These are phyloP conservation scores for Earliella scabrosa DNA, from an alignment of 1,284 basidiomycete genomes.

Conservation along the genomic window DNA sequence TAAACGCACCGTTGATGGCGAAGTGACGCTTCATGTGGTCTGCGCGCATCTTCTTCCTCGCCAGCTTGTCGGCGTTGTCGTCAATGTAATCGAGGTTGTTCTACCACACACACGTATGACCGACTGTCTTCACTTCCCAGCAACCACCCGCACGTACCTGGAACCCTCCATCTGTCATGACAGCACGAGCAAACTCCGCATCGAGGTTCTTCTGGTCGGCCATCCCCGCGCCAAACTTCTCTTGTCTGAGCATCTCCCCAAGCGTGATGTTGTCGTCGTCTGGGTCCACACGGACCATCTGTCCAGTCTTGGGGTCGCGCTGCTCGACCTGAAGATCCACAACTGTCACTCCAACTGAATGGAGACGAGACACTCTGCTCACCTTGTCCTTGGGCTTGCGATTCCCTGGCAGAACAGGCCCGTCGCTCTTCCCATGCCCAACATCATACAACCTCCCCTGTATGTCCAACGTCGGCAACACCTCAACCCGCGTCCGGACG, in stretches of 20 bases:
- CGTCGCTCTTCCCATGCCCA: conserved; percentile 69
- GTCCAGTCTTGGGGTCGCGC: conserved; percentile 86
- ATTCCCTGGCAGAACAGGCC: conserved; percentile 60
- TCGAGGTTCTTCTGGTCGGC: conserved; percentile 92
- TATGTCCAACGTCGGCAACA: conserved; percentile 90
- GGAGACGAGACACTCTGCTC: conserved; percentile 8
- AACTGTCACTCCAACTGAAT: background rate
- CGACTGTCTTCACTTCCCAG: too few species aligned
- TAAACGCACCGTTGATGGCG: conserved; percentile 83
- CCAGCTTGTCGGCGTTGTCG: conserved; percentile 93
- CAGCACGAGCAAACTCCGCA: conserved; percentile 85
- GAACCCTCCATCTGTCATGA: conserved; percentile 88
- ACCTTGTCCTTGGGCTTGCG: conserved; percentile 82
- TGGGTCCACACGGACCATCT: conserved; percentile 83
- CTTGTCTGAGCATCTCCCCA: conserved; percentile 92
- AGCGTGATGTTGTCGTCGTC: conserved; percentile 90
- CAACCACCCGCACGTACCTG: conserved; percentile 55
- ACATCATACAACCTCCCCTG: conserved; percentile 91
- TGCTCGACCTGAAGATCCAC: conserved; percentile 81
- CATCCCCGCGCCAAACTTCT: conserved; percentile 87
- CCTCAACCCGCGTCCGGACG: conserved; percentile 70
- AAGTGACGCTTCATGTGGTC: conserved; percentile 98
- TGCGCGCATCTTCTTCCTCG: conserved; percentile 91
- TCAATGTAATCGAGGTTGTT: conserved; percentile 94
- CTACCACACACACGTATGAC: conserved; percentile 38